These are phyloP conservation scores for Penicillium soppii DNA, from an alignment of 495 filamentous ascomycete species.

Conservation along the genomic window DNA sequence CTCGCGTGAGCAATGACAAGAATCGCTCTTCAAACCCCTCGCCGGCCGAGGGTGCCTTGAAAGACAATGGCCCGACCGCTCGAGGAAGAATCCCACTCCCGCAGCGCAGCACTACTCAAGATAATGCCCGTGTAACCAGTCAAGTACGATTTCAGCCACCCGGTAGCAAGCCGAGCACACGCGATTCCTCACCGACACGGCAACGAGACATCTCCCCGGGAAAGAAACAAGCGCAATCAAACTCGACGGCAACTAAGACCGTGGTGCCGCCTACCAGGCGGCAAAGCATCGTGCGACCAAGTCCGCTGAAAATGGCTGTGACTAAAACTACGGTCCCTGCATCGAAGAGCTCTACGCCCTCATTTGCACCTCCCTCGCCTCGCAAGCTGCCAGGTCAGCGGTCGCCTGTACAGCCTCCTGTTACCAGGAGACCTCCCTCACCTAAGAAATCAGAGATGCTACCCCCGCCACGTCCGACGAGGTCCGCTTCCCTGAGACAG, in stretches of 20 bases:
- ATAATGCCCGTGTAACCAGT: constrained; percentile 10
- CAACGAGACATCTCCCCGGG: constrained; percentile 7
- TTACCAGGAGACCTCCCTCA: constrained; percentile 25
- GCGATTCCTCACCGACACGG: constrained; percentile 20
- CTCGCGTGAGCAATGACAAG: constrained; percentile 7
- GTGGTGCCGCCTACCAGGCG: constrained; percentile 23
- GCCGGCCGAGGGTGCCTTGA: constrained; percentile 12
- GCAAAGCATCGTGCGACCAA: constrained; percentile 36
- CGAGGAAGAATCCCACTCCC: constrained; percentile 27
- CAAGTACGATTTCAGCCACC: constrained; percentile 14
- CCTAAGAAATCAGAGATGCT: constrained; percentile 42
- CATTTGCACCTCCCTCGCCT: constrained; percentile 29
- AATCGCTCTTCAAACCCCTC: constrained; percentile 2
- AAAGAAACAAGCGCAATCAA: constrained; percentile 8
- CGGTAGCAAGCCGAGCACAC: constrained; percentile 7
- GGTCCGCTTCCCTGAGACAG: constrained; percentile 46
- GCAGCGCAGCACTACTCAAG: constrained; percentile 20
- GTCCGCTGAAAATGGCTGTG: constrained; percentile 20
- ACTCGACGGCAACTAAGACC: constrained; percentile 1
- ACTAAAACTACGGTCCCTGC: constrained; percentile 16
- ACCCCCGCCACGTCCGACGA: constrained; percentile 33
- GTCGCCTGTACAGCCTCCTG: constrained; percentile 12
- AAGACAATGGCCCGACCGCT: constrained; percentile 12
- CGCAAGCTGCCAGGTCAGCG: constrained; percentile 20
- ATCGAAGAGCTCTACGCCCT: constrained; percentile 19